Percentiles rank a stretch among this genome's conserved stretches.
phyloP scores from a whole-genome alignment of 2,329 filamentous ascomycete species.

The Teratosphaeria pseudoeucalypti region DNA sequence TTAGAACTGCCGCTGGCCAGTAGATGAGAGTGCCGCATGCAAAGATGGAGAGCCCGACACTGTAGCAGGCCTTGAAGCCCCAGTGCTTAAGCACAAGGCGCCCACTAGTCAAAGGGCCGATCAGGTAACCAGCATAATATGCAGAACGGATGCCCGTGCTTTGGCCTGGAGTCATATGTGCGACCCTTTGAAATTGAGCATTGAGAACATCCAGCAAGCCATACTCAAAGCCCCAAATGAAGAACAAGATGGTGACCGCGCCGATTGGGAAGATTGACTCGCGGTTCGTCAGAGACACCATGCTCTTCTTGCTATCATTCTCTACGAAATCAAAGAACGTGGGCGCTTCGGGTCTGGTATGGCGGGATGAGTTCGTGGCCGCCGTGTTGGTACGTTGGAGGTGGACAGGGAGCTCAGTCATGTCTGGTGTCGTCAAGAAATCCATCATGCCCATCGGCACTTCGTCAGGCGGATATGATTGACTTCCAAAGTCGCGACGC shows the following conservation, averaged over 20 bases:
- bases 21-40: conserved; percentile 52
- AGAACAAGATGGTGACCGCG: conserved; percentile 70
- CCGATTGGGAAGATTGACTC: conserved; percentile 64
- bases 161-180: conserved; percentile 51
- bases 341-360: conserved; percentile 27
- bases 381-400: conserved; percentile 30
- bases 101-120: conserved; percentile 60
- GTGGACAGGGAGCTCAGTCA: conserved; percentile 17
- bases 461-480: conserved; percentile 5
- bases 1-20: conserved; percentile 54
- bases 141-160: conserved; percentile 57
- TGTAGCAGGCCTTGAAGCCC: conserved; percentile 54
- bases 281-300: conserved; percentile 51
- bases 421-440: conserved; percentile 43
- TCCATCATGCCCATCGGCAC: conserved; percentile 39
- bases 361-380: conserved; percentile 29
- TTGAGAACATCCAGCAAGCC: conserved; percentile 78
- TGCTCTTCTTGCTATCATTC: conserved; percentile 57
- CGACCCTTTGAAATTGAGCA: conserved; percentile 53
- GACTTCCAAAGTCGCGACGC: conserved; percentile 15
- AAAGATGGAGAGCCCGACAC: conserved; percentile 51
- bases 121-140: conserved; percentile 63
- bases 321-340: conserved; percentile 71
- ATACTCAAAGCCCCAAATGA: conserved; percentile 86
- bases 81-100: conserved; percentile 45